Base-by-base conservation (phyloP, 768 basidiomycete genomes). In the Crassisporium funariophilum region DNA sequence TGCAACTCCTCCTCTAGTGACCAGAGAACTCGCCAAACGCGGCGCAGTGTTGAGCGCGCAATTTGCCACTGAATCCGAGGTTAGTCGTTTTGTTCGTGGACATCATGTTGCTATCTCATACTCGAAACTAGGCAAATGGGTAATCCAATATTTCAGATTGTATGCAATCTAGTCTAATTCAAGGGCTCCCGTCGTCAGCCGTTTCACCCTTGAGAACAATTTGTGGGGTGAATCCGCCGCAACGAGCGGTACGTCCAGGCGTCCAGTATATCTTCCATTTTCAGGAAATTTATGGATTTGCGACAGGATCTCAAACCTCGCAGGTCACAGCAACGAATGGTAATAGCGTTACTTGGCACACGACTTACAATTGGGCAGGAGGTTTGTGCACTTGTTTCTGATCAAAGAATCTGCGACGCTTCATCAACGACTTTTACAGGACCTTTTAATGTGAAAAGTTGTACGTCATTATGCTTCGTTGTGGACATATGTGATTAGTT, bases 281-380 rank as follows among this genome's bases (percentile, higher is more conserved):
- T 23, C 9, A 19, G 35, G 12, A 21, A 17, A 25, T 17, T 31
- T 13, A 10, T n/a, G n/a, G 2, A 25, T 17, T 23, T 41, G 13
- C 11, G 23, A 9, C 22, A 67, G 67, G 66, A 10, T 65, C 57
- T 9, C 67, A 68, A 35, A 64, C 42, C 29, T 60, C 67, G 12
- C 67, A 68, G 35, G 63, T 55, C 3, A 62, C 60, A 19, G 46
- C 59, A 3, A 57, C 57, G 13, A 61, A 50, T 38, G 64, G 63
- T 3, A 60, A 63, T 37, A 43, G 52, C 12, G 53, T 67, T 16
- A 52, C 64, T 23, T 68, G 67, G 67, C 52, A 62, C 35, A 68
- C 67, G 4, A 66, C 59, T 12, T 68, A 68, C 47, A 63, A 40
- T 35, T 68, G 67, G 67, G 44, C 52, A 22, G 65, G 63, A 48